Evolutionary conservation across 1,284 basidiomycete species (phyloP), one percentile per base, ranked within the genome.

Genomic region (Pisolithus thermaeus): DNA sequence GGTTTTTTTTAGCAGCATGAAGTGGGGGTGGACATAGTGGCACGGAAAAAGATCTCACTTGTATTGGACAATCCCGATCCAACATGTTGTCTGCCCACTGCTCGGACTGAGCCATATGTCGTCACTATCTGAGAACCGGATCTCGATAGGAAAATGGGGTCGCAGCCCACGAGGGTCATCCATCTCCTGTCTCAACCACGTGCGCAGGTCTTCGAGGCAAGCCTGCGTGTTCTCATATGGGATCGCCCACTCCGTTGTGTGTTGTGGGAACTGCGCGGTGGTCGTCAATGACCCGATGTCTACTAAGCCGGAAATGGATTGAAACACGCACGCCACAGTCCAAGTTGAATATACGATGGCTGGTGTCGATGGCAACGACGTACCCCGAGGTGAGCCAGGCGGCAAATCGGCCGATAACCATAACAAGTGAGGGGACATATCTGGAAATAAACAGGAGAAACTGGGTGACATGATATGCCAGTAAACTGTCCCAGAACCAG

Each of bases 1-100:
- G 7, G 18, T 20, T 32, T 28, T 30, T 49, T 14, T 9, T 5
- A 25, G 16, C 30, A 7, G 35, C 38, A 41, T 63, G 46, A 56
- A 50, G 49, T 32, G 36, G 12, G 30, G 32, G 54, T 25, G 25
- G 36, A 20, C 55, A 52, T 51, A 53, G 50, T 52, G 39, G 4
- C 32, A 35, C 32, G 12, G 32, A 47, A 35, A 52, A 30, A 49
- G 41, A 16, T 70, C 89, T 64, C 57, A 95, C 92, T 92, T 91
- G 75, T 87, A 99, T 63, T 95, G 91, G 20, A 98, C 83, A 48
- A 98, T 81, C n/a, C 97, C 96, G 55, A 99, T 92, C 87, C 93
- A 99, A 62, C 87, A 90, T 14, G 88, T 95, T 65, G 75, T 77
- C 53, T 84, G 79, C 23, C 87, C 89, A 63, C 84, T 84, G 59